These are phyloP conservation scores for Purshia tridentata DNA, from an alignment of 306 rosid genomes.

Conservation along the genomic window DNA sequence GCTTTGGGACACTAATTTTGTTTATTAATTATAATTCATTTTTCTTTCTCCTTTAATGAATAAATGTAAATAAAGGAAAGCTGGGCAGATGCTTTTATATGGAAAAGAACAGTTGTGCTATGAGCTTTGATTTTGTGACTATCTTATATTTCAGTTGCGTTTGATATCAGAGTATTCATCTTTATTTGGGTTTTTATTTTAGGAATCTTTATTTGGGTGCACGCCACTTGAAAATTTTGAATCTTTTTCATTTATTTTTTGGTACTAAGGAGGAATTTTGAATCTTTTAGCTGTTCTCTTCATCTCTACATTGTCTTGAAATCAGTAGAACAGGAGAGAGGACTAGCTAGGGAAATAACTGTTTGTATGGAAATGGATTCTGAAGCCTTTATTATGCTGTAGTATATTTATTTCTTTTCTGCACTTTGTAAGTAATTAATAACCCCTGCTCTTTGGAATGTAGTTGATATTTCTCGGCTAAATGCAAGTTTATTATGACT, in stretches of 20 bases:
- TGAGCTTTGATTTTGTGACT: constrained; percentile 20
- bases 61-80: constrained; percentile 33
- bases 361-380: background rate
- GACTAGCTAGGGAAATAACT: background rate
- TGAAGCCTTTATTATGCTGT: constrained; percentile 4
- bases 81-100: constrained; percentile 7
- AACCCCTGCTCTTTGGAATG: background rate
- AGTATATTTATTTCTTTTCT: background rate
- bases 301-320: background rate
- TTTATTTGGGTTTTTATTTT: background rate
- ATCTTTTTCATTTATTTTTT: background rate
- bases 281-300: constrained; percentile 6
- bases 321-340: background rate
- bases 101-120: constrained; percentile 5
- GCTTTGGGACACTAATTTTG: constrained; percentile 37
- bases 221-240: background rate
- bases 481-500: background rate
- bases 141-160: background rate
- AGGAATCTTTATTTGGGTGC: too few species aligned
- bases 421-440: background rate
- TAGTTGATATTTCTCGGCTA: background rate
- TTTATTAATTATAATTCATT: constrained; percentile 42
- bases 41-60: constrained; percentile 39
- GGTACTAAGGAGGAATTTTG: background rate
- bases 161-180: constrained; percentile 14